Evolutionary conservation across 2,329 filamentous ascomycete genomes (phyloP), one percentile per base, ranked within the genome.

Genomic region (Alternaria hordeiaustralica): DNA sequence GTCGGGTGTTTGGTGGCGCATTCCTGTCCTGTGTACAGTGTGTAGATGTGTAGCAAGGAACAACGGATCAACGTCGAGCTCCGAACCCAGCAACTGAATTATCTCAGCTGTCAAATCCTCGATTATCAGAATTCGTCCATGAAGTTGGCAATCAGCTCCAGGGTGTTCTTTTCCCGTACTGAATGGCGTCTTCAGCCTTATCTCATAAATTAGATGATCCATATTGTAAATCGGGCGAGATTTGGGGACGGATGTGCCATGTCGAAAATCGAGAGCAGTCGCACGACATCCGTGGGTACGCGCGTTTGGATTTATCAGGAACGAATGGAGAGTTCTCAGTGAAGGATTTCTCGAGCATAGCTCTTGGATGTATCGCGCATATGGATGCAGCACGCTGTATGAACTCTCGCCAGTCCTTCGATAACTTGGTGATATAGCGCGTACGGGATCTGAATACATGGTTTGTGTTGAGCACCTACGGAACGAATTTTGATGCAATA

Each of bases 31-130:
- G 15, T 60, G 59, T 10, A 56, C 49, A 36, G 49, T 53, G 5
- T 53, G 49, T n/a, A 84, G 78, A 36, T 83, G 81, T 13, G 78
- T 77, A 11, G 81, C 70, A 69, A 83, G 84, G 70, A 85, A 84
- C 1, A 79, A 66, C 1, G 82, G 82, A 20, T 84, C 81, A 21
- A 84, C 75, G 47, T 82, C 78, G 15, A 81, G 79, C 41, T 71
- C 68, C 3, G 54, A 63, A 5, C 82, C 82, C 0, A 84, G 72
- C 1, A 67, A 46, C 61, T 84, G 81, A n/a, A 84, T 77, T 1
- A 83, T 71, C 18, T 82, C 78, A 5, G 79, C 72, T 3, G 81
- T 82, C 6, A 84, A 74, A 65, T 84, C 82, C 60, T 84, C 82
- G 4, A 82, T 79, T 6, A 84, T 71, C 21, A 68, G 30, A 26